Conservation (phyloP, 2,329 filamentous ascomycete species). For the Neofusicoccum sp. region DNA sequence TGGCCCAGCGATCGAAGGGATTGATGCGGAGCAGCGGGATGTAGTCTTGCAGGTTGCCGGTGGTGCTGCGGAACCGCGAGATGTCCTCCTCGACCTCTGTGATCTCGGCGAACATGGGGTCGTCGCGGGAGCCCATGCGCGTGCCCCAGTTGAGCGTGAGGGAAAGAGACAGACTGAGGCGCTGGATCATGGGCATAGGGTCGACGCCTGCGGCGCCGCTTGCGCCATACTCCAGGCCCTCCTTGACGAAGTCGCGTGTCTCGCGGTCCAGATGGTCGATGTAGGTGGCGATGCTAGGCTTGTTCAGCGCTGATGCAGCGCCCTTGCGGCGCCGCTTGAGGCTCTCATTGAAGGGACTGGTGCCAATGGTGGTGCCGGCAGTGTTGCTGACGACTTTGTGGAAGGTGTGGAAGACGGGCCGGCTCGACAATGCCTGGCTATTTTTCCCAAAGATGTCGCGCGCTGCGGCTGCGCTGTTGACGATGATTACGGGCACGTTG, state of each 20-base stretch:
- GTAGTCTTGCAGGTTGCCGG: conserved; percentile 62
- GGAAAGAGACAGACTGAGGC: conserved; percentile 60
- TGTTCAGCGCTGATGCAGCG: conserved; percentile 64
- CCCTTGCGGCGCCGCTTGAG: conserved; percentile 64
- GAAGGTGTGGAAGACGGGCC: conserved; percentile 47
- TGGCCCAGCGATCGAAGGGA: conserved; percentile 45
- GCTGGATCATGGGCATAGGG: conserved; percentile 67
- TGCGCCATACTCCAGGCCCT: conserved; percentile 58
- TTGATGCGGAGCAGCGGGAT: conserved; percentile 60
- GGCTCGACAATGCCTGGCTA: conserved; percentile 41
- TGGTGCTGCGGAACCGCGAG: conserved; percentile 59
- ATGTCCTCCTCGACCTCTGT: conserved; percentile 63
- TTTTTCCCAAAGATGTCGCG: conserved; percentile 43
- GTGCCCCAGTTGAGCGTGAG: conserved; percentile 67
- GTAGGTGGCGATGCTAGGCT: conserved; percentile 62
- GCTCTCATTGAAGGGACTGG: conserved; percentile 64
- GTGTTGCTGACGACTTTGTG: conserved; percentile 61
- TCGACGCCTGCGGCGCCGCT: conserved; percentile 56
- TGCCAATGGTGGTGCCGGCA: conserved; percentile 66
- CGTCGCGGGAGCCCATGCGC: conserved; percentile 58
- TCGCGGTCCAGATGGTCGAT: conserved; percentile 62
- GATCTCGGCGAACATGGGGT: conserved; percentile 61
- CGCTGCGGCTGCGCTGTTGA: conserved; percentile 43
- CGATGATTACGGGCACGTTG: conserved; percentile 45
- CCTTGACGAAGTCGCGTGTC: conserved; percentile 61